A percentile compares a stretch with the other conserved stretches of the same genome.
Conservation (phyloP, 2,329 filamentous ascomycete genomes). For the Teratosphaeria nubilosa region DNA sequence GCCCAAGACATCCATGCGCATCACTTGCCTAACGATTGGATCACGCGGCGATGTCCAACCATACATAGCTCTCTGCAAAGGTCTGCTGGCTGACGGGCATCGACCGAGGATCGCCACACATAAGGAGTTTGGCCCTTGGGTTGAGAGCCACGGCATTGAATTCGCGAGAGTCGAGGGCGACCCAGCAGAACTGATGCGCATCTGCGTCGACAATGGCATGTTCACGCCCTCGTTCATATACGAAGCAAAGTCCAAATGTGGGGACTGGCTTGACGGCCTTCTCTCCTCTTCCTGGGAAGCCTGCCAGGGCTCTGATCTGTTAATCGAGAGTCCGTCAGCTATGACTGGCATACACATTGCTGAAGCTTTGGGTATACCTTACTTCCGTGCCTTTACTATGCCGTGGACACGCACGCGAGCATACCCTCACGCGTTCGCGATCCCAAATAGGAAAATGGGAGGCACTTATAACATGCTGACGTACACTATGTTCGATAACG, state of each 20-base stretch:
- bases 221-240: conserved; percentile 86
- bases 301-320: conserved; percentile 75
- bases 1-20: conserved; percentile 63
- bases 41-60: conserved; percentile 94
- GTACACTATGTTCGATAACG: conserved; percentile 90
- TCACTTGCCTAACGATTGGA: conserved; percentile 92
- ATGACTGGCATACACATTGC: conserved; percentile 98
- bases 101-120: conserved; percentile 82
- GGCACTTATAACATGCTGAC: conserved; percentile 92
- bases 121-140: conserved; percentile 77
- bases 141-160: conserved; percentile 86
- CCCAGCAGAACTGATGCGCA: conserved; percentile 84
- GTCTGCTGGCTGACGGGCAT: conserved; percentile 78
- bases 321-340: conserved; percentile 91
- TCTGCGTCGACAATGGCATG: conserved; percentile 95
- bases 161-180: conserved; percentile 84
- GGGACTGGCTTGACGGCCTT: conserved; percentile 88
- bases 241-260: conserved; percentile 78
- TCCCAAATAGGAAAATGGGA: conserved; percentile 86
- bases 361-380: conserved; percentile 82
- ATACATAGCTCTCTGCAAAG: conserved; percentile 93
- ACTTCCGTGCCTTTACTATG: conserved; percentile 97
- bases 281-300: conserved; percentile 71
- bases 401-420: conserved; percentile 93
- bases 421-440: conserved; percentile 93